Evolutionary conservation across 2,329 filamentous ascomycete species (phyloP), one percentile per base, ranked within the genome.

Genomic region (Venturia carpophila): DNA sequence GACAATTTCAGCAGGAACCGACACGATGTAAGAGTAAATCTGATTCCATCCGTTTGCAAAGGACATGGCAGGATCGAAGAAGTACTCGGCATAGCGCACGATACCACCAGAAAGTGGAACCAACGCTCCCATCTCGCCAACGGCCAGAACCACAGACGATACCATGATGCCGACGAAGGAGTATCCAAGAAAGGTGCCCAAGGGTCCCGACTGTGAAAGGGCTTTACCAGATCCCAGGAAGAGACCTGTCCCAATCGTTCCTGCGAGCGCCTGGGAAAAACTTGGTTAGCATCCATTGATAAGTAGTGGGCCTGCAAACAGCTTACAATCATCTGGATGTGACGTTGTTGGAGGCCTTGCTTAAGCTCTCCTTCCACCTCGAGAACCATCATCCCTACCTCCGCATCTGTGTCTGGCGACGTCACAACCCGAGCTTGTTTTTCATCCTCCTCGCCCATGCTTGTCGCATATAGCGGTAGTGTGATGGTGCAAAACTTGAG

Each of bases 1-100:
- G 13, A 39, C 30, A 17, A 64, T 56, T 34, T 64, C 52, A 13
- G 63, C 52, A 21, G 63, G 63, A 17, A 60, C 24, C 3, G 63
- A 56, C 6, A 64, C 27, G 34, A 19, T n/a, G 17, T 64, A 41
- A 11, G n/a, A 39, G 52, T 58, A 64, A 7, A 64, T 27, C n/a
- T 41, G 30, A 49, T 64, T 64, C 30, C 42, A 64, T 43, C 62
- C 47, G 45, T 60, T 64, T 39, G 65, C 66, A 73, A 76, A 65
- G n/a, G 64, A 64, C 42, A 66, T 30, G 60, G 65, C 65, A 27
- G 65, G 65, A 52, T 66, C 65, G 37, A 66, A 52, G 39, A 66
- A 61, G 37, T 41, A 47, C 11, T 62, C 37, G 15, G 65, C 63
- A 34, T 65, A 62, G 3, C 65, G 27, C 5, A 42, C 47, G 34